Conservation (phyloP, 1,284 basidiomycete genomes). For the Moesziomyces parantarcticus region DNA sequence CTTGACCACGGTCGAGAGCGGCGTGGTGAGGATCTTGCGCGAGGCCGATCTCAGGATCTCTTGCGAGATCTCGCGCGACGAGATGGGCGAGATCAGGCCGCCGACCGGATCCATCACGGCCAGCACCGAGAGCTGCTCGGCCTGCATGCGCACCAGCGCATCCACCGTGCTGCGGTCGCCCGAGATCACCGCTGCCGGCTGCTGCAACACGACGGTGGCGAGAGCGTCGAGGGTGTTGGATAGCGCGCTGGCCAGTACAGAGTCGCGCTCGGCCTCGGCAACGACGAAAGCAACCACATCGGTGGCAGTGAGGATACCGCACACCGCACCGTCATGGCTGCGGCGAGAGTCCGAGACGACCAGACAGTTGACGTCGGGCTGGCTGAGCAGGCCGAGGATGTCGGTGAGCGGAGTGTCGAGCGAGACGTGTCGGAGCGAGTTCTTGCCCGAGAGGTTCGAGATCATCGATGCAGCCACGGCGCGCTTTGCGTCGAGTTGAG, state of each 20-base stretch:
- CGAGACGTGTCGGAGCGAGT: constrained; percentile 23
- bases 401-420: constrained; percentile 15
- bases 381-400: constrained; percentile 16
- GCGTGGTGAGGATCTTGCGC: constrained; percentile 44
- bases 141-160: constrained; percentile 43
- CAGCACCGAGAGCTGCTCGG: constrained; percentile 25
- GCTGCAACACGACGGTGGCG: constrained; percentile 8
- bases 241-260: constrained; percentile 16
- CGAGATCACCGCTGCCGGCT: constrained; percentile 32
- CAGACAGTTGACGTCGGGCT: constrained; percentile 21
- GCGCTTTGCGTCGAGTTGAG: constrained; percentile 7
- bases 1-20: constrained; percentile 36
- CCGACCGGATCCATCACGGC: constrained; percentile 42
- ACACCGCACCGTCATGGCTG: constrained; percentile 20
- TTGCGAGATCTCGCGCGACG: constrained; percentile 33
- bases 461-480: constrained; percentile 21
- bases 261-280: constrained; percentile 22
- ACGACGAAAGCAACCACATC: constrained; percentile 38
- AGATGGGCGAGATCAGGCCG: constrained; percentile 43
- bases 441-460: constrained; percentile 35
- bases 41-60: constrained; percentile 38
- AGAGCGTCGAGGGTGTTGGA: constrained; percentile 16
- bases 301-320: constrained; percentile 33
- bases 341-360: constrained; percentile 19
- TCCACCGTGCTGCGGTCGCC: constrained; percentile 43